Conservation (phyloP, 2,329 filamentous ascomycete species). For the Mycocentrospora acerina region DNA sequence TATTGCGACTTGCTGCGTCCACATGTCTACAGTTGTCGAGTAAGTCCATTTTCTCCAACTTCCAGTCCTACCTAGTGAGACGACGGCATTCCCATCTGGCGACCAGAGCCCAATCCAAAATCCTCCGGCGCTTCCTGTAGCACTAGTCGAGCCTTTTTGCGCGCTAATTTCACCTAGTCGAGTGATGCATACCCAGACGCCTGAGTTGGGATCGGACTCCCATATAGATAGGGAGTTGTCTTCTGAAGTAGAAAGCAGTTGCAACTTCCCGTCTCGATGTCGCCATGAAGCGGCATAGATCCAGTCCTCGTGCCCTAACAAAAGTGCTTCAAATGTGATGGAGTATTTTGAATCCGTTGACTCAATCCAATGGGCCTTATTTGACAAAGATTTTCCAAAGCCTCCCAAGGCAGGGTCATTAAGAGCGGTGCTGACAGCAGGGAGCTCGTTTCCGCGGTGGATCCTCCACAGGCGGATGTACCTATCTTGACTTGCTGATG, state of each 20-base stretch:
- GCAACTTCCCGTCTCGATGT: constrained; percentile 57
- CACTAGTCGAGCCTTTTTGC: constrained; percentile 93
- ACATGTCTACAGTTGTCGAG: constrained; percentile 62
- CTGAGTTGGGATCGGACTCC: constrained; percentile 79
- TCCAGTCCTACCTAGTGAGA: constrained; percentile 84
- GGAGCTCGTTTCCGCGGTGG: constrained; percentile 67
- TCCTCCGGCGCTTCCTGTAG: constrained; percentile 91
- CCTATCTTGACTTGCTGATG: constrained; percentile 95
- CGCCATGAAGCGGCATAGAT: constrained; percentile 87
- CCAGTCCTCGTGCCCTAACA: constrained; percentile 97
- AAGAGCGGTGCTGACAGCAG: constrained; percentile 56
- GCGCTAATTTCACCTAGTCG: constrained; percentile 90
- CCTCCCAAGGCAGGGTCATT: constrained; percentile 60
- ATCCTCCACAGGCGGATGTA: constrained; percentile 94
- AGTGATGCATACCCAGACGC: constrained; percentile 86
- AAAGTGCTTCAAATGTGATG: constrained; percentile 87
- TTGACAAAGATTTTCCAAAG: constrained; percentile 74
- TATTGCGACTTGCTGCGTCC: constrained; percentile 75
- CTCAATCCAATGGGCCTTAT: constrained; percentile 81
- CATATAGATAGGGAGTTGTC: constrained; percentile 95
- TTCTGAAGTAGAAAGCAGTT: constrained; percentile 85
- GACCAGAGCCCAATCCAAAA: constrained; percentile 97
- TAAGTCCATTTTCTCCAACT: constrained; percentile 88
- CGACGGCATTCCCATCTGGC: constrained; percentile 71
- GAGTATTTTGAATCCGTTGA: constrained; percentile 65